Evolutionary conservation across 371 early-diverging fungal species (phyloP), one percentile per base, ranked within the genome.

Genomic region (Blakeslea trispora): DNA sequence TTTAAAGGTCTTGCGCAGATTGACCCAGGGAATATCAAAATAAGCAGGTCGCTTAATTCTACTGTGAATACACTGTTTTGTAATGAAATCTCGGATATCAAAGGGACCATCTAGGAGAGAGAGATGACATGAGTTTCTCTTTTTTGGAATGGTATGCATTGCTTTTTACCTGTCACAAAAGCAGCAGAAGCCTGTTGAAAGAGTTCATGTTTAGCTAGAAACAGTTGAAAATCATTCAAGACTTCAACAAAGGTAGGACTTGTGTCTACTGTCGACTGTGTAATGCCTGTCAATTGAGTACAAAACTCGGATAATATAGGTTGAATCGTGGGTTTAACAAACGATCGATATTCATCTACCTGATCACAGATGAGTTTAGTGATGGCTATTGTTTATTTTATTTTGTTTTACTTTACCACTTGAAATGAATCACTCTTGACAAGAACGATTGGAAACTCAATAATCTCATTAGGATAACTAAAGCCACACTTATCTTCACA

Each of bases 391-490:
- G n/a, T n/a, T n/a, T n/a, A n/a, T n/a, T n/a, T n/a, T n/a, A n/a
- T n/a, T n/a, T n/a, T n/a, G n/a, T n/a, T n/a, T n/a, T n/a, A n/a
- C n/a, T 71, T 57, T 69, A 88, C 86, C 44, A 86, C 72, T 5
- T 82, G 81, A 48, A 81, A 73, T 0, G 78, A 85, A 3, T 67
- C 56, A 11, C 83, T 86, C 44, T 85, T 80, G 5, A 91, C 68
- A 18, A 91, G 65, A 1, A 91, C 80, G 17, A 90, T 81, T 18
- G 93, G 93, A 58, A 91, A 91, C 64, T 93, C 93, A 47, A 93
- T 93, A 51, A 93, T 90, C 64, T 93, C 92, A 74, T 89, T 85
- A 0, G 81, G 81, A 55, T 72, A 83, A 6, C 73, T 72, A 53
- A 84, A 79, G 7, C 77, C 82, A 10, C 75, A 74, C 17, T 72